phyloP scores from a whole-genome alignment of 2,329 filamentous ascomycete species.

The Cladophialophora psammophila region DNA sequence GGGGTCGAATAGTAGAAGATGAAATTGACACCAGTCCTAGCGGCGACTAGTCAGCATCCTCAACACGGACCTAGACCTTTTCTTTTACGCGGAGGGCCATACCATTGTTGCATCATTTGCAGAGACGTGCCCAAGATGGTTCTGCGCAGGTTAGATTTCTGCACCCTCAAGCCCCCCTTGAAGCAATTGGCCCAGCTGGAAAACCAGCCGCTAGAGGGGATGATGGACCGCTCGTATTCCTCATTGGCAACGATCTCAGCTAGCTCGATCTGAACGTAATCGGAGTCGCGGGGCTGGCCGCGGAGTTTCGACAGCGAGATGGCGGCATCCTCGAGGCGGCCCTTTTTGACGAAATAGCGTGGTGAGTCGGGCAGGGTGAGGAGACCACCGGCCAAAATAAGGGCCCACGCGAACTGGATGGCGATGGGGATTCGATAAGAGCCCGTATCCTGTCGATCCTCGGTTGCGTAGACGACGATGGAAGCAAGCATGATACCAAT shows the following conservation, averaged over 20 bases:
- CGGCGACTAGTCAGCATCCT: neutral
- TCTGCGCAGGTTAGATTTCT: conserved; percentile 66
- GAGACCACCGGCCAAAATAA: conserved; percentile 74
- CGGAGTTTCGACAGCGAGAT: conserved; percentile 71
- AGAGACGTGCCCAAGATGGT: conserved; percentile 75
- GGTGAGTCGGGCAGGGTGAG: conserved; percentile 83
- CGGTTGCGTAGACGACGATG: conserved; percentile 74
- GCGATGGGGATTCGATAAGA: conserved; percentile 82
- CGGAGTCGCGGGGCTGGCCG: conserved; percentile 74
- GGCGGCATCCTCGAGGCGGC: conserved; percentile 70
- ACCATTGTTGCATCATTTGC: conserved; percentile 79
- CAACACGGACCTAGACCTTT: neutral
- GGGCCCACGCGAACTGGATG: conserved; percentile 80
- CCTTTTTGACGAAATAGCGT: conserved; percentile 83
- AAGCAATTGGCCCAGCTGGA: conserved; percentile 73
- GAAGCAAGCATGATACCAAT: conserved; percentile 78
- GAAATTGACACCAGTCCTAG: conserved; percentile 82
- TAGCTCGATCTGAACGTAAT: conserved; percentile 79
- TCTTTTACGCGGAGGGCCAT: neutral
- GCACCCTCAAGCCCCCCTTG: conserved; percentile 60
- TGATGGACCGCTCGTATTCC: conserved; percentile 77
- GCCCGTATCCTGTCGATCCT: conserved; percentile 67
- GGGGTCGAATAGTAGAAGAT: conserved; percentile 85
- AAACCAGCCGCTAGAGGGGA: conserved; percentile 71
- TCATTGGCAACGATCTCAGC: conserved; percentile 89